Base-by-base conservation (phyloP, 129 eudicot genomes). In the Silybum marianum region DNA sequence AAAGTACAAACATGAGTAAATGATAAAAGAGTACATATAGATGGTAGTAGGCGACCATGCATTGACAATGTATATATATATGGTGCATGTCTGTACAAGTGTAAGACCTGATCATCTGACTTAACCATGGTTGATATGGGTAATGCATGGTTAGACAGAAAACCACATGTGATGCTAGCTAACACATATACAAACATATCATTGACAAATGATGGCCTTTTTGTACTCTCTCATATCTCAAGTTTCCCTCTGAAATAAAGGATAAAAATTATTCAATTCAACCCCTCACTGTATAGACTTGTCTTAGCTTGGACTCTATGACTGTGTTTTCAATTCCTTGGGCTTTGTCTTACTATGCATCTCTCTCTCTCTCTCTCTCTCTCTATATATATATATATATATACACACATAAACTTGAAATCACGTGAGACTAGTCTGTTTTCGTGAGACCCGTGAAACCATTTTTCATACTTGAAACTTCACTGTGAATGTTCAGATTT, bases 191-290 rank as follows among this genome's bases (percentile, higher is more conserved):
- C 85, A 85, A 80, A 84, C 84, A 80, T 83, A 88, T 95, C 89
- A 95, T 95, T 95, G 98, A 82, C 89, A 88, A 88, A 95, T 95
- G 93, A 92, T 95, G 87, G 89, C 83, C 87, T 91, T 88, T 84
- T 85, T 85, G 92, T 89, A 90, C 91, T 86, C 86, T 83, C 88
- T 46, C 81, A 68, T 82, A 75, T 85, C 83, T 85, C 71, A 79
- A 81, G 85, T 74, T 87, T 84, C 75, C 72, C 88, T 76, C 86
- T 62, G 84, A 38, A 69, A 78, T 74, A 80, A 76, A 83, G 88
- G 71, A 90, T 78, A 78, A 73, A 71, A 73, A 32, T 32, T 84
- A 83, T 72, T 71, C 78, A 82, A 84, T 82, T 84, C 81, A 81
- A 80, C 81, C 81, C 87, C 62, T 74, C 82, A 13, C 77, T 71